phyloP scores from a whole-genome alignment of 208 protist species.

The Wallacemonas sp. region DNA sequence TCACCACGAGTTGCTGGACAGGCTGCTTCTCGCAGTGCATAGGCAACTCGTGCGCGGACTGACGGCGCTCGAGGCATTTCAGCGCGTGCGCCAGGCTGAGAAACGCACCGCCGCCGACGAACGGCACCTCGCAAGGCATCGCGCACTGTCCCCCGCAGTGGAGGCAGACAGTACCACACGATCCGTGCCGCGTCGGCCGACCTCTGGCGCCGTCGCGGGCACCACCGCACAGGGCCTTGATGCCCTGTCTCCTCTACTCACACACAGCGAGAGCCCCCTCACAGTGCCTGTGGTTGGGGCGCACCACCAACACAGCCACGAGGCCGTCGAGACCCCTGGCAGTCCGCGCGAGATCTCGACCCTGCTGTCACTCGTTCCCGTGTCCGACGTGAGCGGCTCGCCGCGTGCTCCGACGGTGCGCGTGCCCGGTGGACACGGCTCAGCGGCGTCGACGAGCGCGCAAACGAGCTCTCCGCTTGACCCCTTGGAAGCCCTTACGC shows the following conservation, averaged over 20 bases:
- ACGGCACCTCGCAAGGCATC: not conserved
- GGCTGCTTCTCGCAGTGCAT: constrained; percentile 24
- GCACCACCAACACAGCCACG: not conserved
- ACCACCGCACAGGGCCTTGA: no score
- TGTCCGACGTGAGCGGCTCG: not conserved
- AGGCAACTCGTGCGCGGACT: constrained; percentile 28
- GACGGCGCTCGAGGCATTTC: constrained; percentile 18
- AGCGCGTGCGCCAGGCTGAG: constrained; percentile 1
- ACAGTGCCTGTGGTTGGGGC: no score
- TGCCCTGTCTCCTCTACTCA: no score
- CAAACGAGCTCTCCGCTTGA: no score
- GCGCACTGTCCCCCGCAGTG: no score
- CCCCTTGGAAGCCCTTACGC: no score
- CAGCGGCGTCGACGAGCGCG: no score
- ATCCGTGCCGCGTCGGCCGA: no score
- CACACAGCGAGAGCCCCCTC: no score
- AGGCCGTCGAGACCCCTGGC: not conserved
- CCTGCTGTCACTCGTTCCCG: not conserved
- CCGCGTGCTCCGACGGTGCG: not conserved
- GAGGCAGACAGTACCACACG: no score
- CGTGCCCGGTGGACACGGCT: no score
- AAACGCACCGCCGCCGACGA: not conserved
- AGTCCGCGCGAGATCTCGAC: not conserved
- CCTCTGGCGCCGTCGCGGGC: not conserved
- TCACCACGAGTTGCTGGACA: constrained; percentile 27